Base-by-base conservation (phyloP, 2,329 filamentous ascomycete genomes). In the Pseudopithomyces chartarum region DNA sequence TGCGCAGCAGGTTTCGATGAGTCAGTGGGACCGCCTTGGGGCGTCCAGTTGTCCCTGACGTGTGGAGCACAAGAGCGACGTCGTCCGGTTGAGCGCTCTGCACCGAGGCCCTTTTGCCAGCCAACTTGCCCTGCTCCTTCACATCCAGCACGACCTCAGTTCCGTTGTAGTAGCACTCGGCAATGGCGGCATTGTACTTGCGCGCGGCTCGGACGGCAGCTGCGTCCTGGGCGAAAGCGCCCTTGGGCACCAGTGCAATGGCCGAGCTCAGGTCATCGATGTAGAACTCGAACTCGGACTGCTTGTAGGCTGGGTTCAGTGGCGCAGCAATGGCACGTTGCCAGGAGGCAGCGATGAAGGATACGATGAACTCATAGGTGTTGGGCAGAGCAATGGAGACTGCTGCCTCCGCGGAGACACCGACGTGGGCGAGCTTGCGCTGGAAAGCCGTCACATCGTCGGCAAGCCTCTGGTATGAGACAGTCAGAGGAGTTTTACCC, bases 221-320 rank as follows among this genome's bases (percentile, higher is more conserved):
- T 10, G 86, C 87, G 71, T 88, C 81, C 64, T 87, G 82, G 11
- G 81, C 80, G 67, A 86, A 90, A 13, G 88, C 85, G 15, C 90
- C 91, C 64, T 82, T 82, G 12, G 91, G 91, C 10, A 96, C 89
- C 34, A 96, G 81, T 32, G 92, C 85, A 57, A 96, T 80, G 33
- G 88, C 88, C 5, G 91, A 94, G 71, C 88, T 90, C 66, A 96
- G 82, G 73, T 96, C 91, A 62, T 92, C 89, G 69, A 96, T 94
- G 77, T 95, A 96, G 78, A 96, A 96, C 74, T 95, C 91, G 73
- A 94, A 95, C 76, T 96, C 91, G 55, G 88, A 88, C 77, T 95
- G 90, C 80, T 93, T 96, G 81, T 96, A 96, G 43, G 88, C 89
- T 39, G 91, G 87, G 76, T 96, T 96, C 63, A 96, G 80, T n/a